These are phyloP conservation scores for Paracorniculantispora psalliotae DNA, from an alignment of 2,329 filamentous ascomycete species.

Conservation along the genomic window DNA sequence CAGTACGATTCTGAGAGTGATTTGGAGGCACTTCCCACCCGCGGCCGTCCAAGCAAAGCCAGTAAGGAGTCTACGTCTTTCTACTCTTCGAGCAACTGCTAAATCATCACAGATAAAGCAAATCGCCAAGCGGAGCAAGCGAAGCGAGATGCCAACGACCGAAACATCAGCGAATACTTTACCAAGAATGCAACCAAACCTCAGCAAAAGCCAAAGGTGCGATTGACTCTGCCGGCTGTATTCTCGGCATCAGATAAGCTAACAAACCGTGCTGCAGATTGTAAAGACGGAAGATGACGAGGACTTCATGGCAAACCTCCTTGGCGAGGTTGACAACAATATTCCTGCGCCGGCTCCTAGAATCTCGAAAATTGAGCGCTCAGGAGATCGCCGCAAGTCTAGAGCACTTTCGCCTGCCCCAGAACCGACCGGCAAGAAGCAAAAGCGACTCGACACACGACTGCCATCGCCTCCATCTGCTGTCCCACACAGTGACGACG, in stretches of 20 bases:
- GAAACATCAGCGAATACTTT: conserved; percentile 93
- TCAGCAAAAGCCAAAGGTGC: conserved; percentile 76
- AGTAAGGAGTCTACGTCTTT: conserved; percentile 31
- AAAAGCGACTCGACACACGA: conserved; percentile 47
- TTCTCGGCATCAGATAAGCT: conserved; percentile 8
- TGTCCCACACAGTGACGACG: conserved; percentile 43
- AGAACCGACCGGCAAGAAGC: conserved; percentile 50
- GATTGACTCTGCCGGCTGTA: conserved; percentile 2
- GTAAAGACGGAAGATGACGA: conserved; percentile 81
- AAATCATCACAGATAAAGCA: conserved; percentile 60
- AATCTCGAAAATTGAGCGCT: conserved; percentile 60
- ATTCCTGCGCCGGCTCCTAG: conserved; percentile 50
- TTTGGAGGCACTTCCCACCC: conserved; percentile 29
- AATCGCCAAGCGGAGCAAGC: conserved; percentile 84
- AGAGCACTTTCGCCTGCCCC: conserved; percentile 74
- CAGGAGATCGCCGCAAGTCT: conserved; percentile 70
- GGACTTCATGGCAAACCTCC: conserved; percentile 76
- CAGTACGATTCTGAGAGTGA: conserved; percentile 73
- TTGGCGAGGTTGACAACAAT: conserved; percentile 85
- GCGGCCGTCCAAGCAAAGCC: conserved; percentile 46
- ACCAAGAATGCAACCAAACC: conserved; percentile 64
- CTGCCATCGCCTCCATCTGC: conserved; percentile 43
- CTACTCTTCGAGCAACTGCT: not conserved
- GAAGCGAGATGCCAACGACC: conserved; percentile 80
- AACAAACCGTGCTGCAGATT: conserved; percentile 41